A percentile compares a stretch with the other conserved stretches of the same genome.
Evolutionary conservation across 495 filamentous ascomycete genomes (phyloP).

Genomic region (Aspergillus heteromorphus): DNA sequence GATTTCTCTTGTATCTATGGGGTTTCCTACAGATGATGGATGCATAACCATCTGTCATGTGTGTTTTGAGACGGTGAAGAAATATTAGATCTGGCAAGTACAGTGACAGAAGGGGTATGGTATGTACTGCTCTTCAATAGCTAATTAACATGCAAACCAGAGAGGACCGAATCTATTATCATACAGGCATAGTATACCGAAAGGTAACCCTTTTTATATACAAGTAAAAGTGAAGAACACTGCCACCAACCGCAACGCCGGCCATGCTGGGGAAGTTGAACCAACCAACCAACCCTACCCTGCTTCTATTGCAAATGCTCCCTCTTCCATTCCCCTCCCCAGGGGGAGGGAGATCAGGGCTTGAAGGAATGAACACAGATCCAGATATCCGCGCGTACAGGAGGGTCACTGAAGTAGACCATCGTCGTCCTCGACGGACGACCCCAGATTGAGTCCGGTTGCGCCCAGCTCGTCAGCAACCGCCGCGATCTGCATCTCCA

Average conservation of each 20-base stretch:
- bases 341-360: too few relatives aligned
- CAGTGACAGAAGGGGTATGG: not conserved
- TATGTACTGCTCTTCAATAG: too few relatives aligned
- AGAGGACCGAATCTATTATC: not conserved
- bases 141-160: not conserved
- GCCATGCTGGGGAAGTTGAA: not conserved
- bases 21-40: too few relatives aligned
- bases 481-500: conserved; percentile 38
- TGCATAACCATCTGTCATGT: too few relatives aligned
- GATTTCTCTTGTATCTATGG: too few relatives aligned
- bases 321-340: not conserved
- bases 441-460: conserved; percentile 27
- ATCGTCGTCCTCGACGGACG: conserved; percentile 25
- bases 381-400: not conserved
- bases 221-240: not conserved
- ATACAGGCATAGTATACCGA: not conserved
- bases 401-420: conserved; percentile 17
- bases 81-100: too few relatives aligned
- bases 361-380: too few relatives aligned
- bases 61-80: too few relatives aligned
- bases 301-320: not conserved
- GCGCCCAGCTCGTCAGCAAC: conserved; percentile 55
- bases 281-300: not conserved
- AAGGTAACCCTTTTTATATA: not conserved
- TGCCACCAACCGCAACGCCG: not conserved